Base-by-base conservation (phyloP, 2,329 filamentous ascomycete genomes). In the Coleophoma cylindrospora region DNA sequence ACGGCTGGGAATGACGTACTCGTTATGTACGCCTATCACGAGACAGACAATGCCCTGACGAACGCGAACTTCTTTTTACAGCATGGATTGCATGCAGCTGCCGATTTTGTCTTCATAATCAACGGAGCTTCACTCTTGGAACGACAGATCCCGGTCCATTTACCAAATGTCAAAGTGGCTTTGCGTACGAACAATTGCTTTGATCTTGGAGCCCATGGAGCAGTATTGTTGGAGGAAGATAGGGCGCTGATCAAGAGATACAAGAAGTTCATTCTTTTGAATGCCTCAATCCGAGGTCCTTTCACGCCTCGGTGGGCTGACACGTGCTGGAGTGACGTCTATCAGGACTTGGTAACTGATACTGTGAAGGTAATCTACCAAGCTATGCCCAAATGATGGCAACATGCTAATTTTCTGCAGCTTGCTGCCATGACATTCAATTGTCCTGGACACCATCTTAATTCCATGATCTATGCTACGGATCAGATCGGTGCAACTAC, bases 91-190 rank as follows among this genome's bases (percentile, higher is more conserved):
- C 58, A 61, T 43, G 50, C 41, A n/a, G 40, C 48, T 1, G 58
- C 58, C 7, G 58, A 61, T 38, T 61, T 59, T 17, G 34, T 60
- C n/a, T 61, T 61, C 45, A 50, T 61, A 38, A 27, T 61, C 11
- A 61, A 61, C 37, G 58, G 58, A 14, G 50, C 55, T 14, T 53
- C 57, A 3, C 21, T 44, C 11, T 50, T 48, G 2, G 47, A 34
- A 7, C 17, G 43, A 5, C 9, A 51, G 4, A 52, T 61, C 5
- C 56, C 56, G 3, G 21, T 50, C n/a, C 43, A 47, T 22, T 4
- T n/a, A 38, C 17, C 47, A 2, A 57, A 60, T 46, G 51, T 61
- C n/a, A 38, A 48, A 43, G 33, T 54, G 34, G 40, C 58, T n/a
- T 38, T 52, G 34, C 47, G 56, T 33, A 40, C 47, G 13, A 61